Percentiles rank a stretch among this genome's conserved stretches.
phyloP scores from a whole-genome alignment of 176 grass and related monocot species.

The Oryza nivara region DNA sequence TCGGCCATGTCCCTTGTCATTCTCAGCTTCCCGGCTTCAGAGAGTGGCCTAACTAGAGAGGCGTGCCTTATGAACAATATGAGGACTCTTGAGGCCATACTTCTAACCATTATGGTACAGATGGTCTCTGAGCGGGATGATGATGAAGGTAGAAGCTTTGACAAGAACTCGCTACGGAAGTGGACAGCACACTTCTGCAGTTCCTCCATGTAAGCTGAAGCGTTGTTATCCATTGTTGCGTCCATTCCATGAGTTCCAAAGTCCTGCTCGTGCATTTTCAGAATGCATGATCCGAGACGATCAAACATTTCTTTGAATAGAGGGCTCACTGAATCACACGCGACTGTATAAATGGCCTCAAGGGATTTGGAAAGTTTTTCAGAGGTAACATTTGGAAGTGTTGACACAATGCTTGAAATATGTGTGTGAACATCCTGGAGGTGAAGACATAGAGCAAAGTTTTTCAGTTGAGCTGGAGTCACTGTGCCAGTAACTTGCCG shows the following conservation, averaged over 20 bases:
- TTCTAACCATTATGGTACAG: conserved; percentile 85
- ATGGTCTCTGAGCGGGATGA: conserved; percentile 85
- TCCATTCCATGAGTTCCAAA: conserved; percentile 65
- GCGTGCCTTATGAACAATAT: conserved; percentile 98
- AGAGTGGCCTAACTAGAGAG: conserved; percentile 92
- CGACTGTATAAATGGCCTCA: conserved; percentile 75
- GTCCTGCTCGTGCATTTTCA: conserved; percentile 90
- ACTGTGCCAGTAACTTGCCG: conserved; percentile 75
- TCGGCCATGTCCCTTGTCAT: conserved; percentile 99
- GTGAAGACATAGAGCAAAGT: conserved; percentile 90
- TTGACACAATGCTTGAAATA: conserved; percentile 66
- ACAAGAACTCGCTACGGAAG: conserved; percentile 89
- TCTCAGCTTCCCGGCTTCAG: conserved; percentile 92
- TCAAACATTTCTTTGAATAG: conserved; percentile 89
- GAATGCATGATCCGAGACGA: conserved; percentile 74
- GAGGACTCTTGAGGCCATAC: conserved; percentile 92
- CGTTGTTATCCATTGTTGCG: conserved; percentile 72
- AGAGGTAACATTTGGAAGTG: conserved; percentile 68
- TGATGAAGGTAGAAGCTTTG: conserved; percentile 85
- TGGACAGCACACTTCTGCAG: conserved; percentile 84
- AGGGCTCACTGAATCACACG: conserved; percentile 85
- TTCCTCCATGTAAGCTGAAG: conserved; percentile 95
- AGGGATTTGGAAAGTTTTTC: conserved; percentile 79
- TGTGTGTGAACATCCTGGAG: conserved; percentile 90
- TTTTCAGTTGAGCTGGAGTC: conserved; percentile 88